Evolutionary conservation across 768 basidiomycete species (phyloP), one percentile per base, ranked within the genome.

Genomic region (Mycena polygramma): DNA sequence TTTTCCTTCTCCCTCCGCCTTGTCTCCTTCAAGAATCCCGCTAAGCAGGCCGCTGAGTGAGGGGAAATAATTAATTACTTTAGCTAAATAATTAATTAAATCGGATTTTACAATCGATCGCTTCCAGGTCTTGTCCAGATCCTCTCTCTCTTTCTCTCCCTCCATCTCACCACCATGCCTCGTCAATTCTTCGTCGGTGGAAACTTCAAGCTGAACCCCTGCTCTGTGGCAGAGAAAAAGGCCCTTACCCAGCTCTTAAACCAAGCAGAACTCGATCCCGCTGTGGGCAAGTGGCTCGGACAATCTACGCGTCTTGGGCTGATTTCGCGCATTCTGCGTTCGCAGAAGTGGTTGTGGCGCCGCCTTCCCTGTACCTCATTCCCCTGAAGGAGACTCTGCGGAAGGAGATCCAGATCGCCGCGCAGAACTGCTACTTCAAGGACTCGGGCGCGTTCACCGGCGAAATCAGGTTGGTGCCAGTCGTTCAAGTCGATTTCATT

Each of bases 171-270:
- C 74, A 79, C 73, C 61, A 93, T 93, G 94, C 68, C 91, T 71
- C 94, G 95, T 78, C 85, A 90, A 81, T 97, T 97, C 85, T 97
- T 98, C 79, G 96, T 94, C 76, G 97, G 97, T 72, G 95, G 96
- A 37, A 98, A 99, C 89, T 98, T 97, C 90, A 99, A 98, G 87
- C 92, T 99, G 92, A 97, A 98, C 85, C 94, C 94, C 36, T 84
- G 85, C 68, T 88, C 91, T 45, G 85, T 85, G 72, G 86, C 86
- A 72, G 86, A 90, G 74, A 92, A 93, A 81, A 83, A 83, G 73
- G 82, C 84, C 52, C 88, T 99, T 77, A 82, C 94, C 75, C 81
- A 89, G 60, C 78, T 84, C 57, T 83, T 99, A 63, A 98, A 98
- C 84, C 81, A 89, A 5, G 95, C 95, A 61, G 84, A 89, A 59